Conservation (phyloP, 768 basidiomycete genomes). For the Lactarius tabidus region DNA sequence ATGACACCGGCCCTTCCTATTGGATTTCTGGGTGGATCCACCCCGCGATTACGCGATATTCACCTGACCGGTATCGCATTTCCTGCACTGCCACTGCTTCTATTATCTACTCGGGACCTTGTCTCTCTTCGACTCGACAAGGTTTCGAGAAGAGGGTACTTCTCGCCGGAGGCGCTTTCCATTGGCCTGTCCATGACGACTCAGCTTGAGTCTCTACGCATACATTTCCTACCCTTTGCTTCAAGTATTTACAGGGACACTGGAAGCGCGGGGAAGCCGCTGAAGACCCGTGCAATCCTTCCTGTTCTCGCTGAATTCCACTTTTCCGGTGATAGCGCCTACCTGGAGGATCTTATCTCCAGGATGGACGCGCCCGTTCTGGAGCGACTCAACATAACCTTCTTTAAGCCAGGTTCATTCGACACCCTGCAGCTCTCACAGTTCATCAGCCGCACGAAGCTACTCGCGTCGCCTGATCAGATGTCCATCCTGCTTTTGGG, state of each 20-base stretch:
- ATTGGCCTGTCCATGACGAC: neutral
- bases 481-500: neutral
- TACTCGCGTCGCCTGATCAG: neutral
- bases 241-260: neutral
- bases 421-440: conserved; percentile 1
- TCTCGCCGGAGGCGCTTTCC: neutral
- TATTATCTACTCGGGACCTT: conserved; percentile 5
- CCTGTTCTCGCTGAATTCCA: conserved; percentile 3
- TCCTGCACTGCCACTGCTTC: conserved; percentile 5
- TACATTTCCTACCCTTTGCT: neutral
- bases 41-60: conserved; percentile 12
- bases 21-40: conserved; percentile 4
- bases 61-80: neutral
- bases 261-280: neutral
- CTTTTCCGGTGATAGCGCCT: neutral
- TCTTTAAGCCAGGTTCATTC: neutral
- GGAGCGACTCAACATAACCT: neutral
- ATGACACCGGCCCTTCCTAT: neutral
- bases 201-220: neutral
- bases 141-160: neutral
- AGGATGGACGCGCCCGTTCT: conserved; percentile 2
- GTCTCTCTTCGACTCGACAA: conserved; percentile 5
- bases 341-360: conserved; percentile 2
- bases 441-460: conserved; percentile 2
- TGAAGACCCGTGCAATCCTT: neutral